These are phyloP conservation scores for Entoloma clypeatum DNA, from an alignment of 1,284 basidiomycete genomes.

Conservation along the genomic window DNA sequence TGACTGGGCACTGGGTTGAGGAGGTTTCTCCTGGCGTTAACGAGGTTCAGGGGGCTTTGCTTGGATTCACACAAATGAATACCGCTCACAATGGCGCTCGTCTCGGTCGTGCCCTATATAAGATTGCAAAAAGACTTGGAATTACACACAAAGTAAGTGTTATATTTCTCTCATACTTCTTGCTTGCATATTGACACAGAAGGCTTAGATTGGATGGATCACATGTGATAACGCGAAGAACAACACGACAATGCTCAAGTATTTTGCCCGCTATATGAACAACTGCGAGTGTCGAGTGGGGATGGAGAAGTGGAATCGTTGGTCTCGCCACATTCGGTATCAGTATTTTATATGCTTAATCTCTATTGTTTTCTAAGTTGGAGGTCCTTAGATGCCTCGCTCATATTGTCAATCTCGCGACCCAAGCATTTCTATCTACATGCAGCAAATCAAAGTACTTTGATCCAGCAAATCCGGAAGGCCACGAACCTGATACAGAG, in stretches of 20 bases:
- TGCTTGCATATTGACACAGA: not conserved
- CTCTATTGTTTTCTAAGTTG: not conserved
- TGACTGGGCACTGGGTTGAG: conserved; percentile 33
- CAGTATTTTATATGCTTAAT: not conserved
- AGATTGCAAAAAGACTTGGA: conserved; percentile 18
- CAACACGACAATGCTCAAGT: not conserved
- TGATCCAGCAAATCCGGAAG: conserved; percentile 1
- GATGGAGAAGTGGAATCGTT: not conserved
- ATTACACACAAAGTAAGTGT: conserved; percentile 22
- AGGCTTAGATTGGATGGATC: not conserved
- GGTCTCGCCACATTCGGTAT: no score
- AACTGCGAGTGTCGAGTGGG: not conserved
- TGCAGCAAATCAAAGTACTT: no score
- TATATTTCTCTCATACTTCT: conserved; percentile 1
- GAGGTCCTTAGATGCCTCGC: conserved; percentile 1
- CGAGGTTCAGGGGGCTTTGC: conserved; percentile 20
- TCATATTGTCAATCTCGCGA: no score
- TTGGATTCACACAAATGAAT: conserved; percentile 27
- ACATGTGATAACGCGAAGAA: conserved; percentile 1
- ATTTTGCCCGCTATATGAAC: not conserved
- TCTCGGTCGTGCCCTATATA: conserved; percentile 28
- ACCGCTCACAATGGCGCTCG: conserved; percentile 23
- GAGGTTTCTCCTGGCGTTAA: conserved; percentile 17
- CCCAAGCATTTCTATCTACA: no score
- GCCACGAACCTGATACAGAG: no score